phyloP scores from a whole-genome alignment of 1,139 yeast genomes.

The Pichia sp. region DNA sequence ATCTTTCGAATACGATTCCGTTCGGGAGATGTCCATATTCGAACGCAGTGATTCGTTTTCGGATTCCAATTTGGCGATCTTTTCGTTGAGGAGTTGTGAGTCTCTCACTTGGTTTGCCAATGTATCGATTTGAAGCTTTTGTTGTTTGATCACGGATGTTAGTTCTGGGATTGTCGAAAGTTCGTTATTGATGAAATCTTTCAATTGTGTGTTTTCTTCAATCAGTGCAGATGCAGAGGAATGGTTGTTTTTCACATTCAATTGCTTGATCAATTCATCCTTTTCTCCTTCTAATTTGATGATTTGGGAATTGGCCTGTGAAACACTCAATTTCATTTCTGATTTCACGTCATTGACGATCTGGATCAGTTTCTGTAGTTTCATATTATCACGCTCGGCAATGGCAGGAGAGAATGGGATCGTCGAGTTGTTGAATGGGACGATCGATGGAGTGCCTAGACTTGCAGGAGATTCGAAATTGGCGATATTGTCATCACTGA shows the following conservation, averaged over 20 bases:
- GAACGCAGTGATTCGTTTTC: too few relatives aligned
- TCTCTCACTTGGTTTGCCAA: too few relatives aligned
- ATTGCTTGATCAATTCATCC: constrained; percentile 11
- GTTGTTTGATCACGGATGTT: constrained; percentile 54
- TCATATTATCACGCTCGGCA: constrained; percentile 22
- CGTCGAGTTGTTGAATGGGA: constrained; percentile 10
- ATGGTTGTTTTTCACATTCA: constrained; percentile 6
- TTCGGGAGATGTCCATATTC: too few relatives aligned
- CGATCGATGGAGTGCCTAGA: constrained; percentile 12
- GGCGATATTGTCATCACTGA: neutral
- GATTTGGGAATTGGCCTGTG: constrained; percentile 30
- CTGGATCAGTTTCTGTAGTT: constrained; percentile 24
- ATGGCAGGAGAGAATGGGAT: constrained; percentile 19
- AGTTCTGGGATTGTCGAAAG: constrained; percentile 52
- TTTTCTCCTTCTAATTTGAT: constrained; percentile 28
- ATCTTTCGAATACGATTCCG: too few relatives aligned
- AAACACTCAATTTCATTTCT: constrained; percentile 31
- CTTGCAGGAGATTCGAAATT: neutral
- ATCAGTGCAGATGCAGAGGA: too few relatives aligned
- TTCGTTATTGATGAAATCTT: constrained; percentile 51
- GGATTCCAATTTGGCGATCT: constrained; percentile 46
- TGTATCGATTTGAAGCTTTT: constrained; percentile 45
- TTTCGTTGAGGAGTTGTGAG: too few relatives aligned
- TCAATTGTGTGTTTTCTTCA: constrained; percentile 7
- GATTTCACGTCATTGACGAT: constrained; percentile 28